Conservation (phyloP, 352 stramenopile genomes). For the Globisporangium okanoganense region DNA sequence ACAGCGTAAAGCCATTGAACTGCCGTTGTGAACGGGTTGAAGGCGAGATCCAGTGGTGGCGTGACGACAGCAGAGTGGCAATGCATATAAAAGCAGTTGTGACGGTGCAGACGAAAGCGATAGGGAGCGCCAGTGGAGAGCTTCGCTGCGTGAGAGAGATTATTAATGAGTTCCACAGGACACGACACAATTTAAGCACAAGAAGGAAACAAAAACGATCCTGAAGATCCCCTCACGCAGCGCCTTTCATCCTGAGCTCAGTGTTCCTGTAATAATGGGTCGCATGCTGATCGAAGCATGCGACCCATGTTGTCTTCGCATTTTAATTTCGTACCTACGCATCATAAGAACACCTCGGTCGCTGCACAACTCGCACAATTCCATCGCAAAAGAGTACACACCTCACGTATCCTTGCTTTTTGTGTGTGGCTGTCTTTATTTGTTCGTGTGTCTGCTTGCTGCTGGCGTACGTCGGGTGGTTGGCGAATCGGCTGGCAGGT, state of each 20-base stretch:
- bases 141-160: no score
- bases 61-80: neutral
- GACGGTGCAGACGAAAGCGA: neutral
- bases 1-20: neutral
- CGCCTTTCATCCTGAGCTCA: no score
- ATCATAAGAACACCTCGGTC: neutral
- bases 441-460: neutral
- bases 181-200: no score
- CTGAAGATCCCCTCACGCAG: no score
- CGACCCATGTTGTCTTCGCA: no score
- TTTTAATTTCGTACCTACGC: no score
- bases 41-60: neutral
- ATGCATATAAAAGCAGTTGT: neutral
- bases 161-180: no score
- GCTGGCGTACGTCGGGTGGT: neutral
- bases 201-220: no score
- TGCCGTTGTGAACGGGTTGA: neutral
- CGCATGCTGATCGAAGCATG: no score
- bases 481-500: neutral
- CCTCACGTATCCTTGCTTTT: neutral
- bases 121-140: no score
- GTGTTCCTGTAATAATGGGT: no score
- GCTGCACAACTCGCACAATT: neutral
- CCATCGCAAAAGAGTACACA: neutral
- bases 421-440: conserved; percentile 1